These are phyloP conservation scores for Leersia perrieri DNA, from an alignment of 176 grass and related monocot genomes.

Conservation along the genomic window DNA sequence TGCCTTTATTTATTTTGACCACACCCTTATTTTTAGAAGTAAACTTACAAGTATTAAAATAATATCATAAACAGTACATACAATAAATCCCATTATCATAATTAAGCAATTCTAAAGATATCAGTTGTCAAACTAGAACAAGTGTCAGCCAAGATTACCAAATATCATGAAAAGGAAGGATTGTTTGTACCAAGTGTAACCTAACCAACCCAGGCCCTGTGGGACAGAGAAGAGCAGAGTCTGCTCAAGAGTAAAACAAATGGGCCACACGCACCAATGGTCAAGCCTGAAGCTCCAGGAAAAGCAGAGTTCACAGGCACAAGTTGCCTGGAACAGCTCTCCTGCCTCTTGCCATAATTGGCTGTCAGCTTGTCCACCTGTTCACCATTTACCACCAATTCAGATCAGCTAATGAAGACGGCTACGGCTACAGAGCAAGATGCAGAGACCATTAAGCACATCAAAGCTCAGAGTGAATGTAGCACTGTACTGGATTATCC, in stretches of 20 bases:
- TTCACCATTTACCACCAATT: background rate
- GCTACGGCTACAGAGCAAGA: background rate
- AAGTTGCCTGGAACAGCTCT: slow-evolving; percentile 14
- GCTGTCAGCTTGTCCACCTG: slow-evolving; percentile 17
- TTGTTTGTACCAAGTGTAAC: background rate
- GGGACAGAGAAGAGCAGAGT: background rate
- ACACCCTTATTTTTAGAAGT: too few species aligned
- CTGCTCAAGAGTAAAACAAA: background rate
- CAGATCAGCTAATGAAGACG: background rate
- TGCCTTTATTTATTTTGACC: too few species aligned
- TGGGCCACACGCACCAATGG: background rate
- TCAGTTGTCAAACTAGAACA: too few species aligned
- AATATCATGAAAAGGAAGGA: background rate
- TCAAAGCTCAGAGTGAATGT: background rate
- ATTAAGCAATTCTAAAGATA: too few species aligned
- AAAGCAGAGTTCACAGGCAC: background rate
- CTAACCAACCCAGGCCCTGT: background rate
- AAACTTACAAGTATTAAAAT: too few species aligned
- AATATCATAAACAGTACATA: too few species aligned
- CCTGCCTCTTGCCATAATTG: background rate
- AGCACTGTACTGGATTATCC: slow-evolving; percentile 7
- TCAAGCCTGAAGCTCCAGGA: slow-evolving; percentile 8
- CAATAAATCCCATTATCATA: too few species aligned
- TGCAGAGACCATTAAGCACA: background rate
- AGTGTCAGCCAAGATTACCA: too few species aligned